phyloP scores from a whole-genome alignment of 768 basidiomycete genomes.

The Infundibulicybe gibba region DNA sequence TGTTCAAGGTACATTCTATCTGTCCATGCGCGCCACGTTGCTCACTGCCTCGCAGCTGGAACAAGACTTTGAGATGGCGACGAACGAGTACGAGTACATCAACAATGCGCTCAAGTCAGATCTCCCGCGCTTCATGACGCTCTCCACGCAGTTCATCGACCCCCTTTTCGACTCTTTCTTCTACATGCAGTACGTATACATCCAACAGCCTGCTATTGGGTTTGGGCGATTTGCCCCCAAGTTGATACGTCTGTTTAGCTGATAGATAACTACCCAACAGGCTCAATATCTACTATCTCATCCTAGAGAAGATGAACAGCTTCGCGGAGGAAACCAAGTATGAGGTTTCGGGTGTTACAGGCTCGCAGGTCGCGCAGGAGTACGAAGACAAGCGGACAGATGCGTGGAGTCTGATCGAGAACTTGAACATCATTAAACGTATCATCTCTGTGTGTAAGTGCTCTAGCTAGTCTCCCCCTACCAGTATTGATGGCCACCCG shows the following conservation, averaged over 20 bases:
- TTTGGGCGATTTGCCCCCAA: background rate
- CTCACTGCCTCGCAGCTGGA: constrained; percentile 60
- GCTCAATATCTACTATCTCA: constrained; percentile 89
- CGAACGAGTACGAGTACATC: constrained; percentile 91
- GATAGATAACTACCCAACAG: constrained; percentile 31
- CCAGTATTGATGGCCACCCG: background rate
- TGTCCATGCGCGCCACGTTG: background rate
- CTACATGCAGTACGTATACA: constrained; percentile 89
- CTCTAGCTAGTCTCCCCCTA: background rate
- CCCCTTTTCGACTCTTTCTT: constrained; percentile 98
- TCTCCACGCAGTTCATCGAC: constrained; percentile 88
- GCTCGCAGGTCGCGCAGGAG: constrained; percentile 67
- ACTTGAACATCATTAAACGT: constrained; percentile 77
- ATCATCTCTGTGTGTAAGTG: constrained; percentile 81
- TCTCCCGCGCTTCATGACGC: constrained; percentile 86
- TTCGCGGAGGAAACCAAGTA: constrained; percentile 81
- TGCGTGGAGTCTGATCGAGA: constrained; percentile 74
- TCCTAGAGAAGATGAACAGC: constrained; percentile 89
- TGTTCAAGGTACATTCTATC: constrained; percentile 73
- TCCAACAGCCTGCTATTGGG: background rate
- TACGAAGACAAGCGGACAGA: constrained; percentile 86
- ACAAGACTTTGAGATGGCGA: constrained; percentile 92
- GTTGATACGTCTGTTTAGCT: background rate
- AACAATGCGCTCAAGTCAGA: constrained; percentile 89
- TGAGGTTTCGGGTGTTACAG: constrained; percentile 60